phyloP scores from a whole-genome alignment of 805 yeast species.

The Nakazawaea molendinolei region DNA sequence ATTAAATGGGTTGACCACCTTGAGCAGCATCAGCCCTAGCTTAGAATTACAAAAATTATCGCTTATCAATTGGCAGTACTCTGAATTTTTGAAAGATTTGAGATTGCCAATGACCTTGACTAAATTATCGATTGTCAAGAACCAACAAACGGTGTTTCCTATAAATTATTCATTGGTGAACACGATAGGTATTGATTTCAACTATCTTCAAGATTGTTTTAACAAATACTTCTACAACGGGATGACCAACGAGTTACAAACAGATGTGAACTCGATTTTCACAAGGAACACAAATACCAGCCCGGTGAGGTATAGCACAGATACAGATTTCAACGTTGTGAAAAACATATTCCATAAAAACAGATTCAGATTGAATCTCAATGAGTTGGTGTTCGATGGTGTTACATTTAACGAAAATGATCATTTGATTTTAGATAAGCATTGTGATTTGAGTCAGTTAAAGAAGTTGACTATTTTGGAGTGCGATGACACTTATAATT shows the following conservation, averaged over 20 bases:
- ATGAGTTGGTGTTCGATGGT: constrained; percentile 15
- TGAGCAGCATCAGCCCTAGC: background rate
- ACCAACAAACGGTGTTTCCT: constrained; percentile 13
- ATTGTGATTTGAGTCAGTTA: constrained; percentile 15
- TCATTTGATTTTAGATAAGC: constrained; percentile 9
- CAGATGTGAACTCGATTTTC: constrained; percentile 12
- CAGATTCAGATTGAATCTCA: constrained; percentile 11
- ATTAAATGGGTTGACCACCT: background rate
- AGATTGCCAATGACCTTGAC: constrained; percentile 2
- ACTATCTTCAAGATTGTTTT: constrained; percentile 15
- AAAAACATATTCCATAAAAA: constrained; percentile 3
- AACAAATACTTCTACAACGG: constrained; percentile 16
- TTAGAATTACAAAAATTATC: constrained; percentile 11
- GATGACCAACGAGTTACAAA: constrained; percentile 14
- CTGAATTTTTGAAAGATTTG: constrained; percentile 6
- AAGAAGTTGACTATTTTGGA: constrained; percentile 16
- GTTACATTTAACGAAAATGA: constrained; percentile 15
- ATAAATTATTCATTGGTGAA: constrained; percentile 13
- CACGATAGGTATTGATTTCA: constrained; percentile 15
- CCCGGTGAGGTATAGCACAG: background rate
- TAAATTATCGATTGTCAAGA: constrained; percentile 13
- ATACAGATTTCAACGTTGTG: constrained; percentile 3
- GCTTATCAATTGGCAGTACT: constrained; percentile 10
- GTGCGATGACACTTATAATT: constrained; percentile 13
- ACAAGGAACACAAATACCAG: constrained; percentile 3